phyloP scores from a whole-genome alignment of 805 yeast genomes.

The Monosporozyma aquatica region DNA sequence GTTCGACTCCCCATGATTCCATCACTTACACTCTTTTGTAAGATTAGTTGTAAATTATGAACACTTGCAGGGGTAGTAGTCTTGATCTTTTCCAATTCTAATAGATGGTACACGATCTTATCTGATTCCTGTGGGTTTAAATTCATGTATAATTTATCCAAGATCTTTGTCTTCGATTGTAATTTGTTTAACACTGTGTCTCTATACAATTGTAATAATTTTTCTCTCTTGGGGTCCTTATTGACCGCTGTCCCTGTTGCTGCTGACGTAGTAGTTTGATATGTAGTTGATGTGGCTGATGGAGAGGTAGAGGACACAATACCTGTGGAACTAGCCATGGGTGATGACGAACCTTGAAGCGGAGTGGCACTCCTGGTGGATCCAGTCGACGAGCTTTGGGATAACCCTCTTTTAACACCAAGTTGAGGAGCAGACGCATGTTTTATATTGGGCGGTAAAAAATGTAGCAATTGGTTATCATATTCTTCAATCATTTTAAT shows the following conservation, averaged over 20 bases:
- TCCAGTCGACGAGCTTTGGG: neutral
- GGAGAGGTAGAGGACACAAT: constrained; percentile 4
- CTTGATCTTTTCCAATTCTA: constrained; percentile 17
- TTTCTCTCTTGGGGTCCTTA: constrained; percentile 25
- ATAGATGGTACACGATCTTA: constrained; percentile 9
- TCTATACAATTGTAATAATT: constrained; percentile 24
- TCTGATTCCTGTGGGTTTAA: constrained; percentile 5
- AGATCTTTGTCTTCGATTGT: constrained; percentile 19
- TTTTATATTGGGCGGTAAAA: neutral
- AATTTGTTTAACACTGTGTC: constrained; percentile 28
- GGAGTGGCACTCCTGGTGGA: neutral
- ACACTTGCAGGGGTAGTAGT: constrained; percentile 25
- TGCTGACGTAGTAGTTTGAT: too few relatives aligned
- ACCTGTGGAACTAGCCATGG: too few relatives aligned
- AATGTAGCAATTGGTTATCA: constrained; percentile 17
- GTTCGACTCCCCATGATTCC: constrained; percentile 20
- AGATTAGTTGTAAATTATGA: constrained; percentile 24
- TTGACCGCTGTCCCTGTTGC: constrained; percentile 3
- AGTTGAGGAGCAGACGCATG: neutral
- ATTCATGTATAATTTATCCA: constrained; percentile 16
- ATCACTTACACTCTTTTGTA: constrained; percentile 27
- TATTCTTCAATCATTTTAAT: constrained; percentile 10
- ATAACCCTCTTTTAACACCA: neutral
- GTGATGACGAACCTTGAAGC: too few relatives aligned
- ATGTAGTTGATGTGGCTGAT: constrained; percentile 1